Evolutionary conservation across 139 green algal genomes (phyloP).

Genomic region (Chlamydomonas sp.): DNA sequence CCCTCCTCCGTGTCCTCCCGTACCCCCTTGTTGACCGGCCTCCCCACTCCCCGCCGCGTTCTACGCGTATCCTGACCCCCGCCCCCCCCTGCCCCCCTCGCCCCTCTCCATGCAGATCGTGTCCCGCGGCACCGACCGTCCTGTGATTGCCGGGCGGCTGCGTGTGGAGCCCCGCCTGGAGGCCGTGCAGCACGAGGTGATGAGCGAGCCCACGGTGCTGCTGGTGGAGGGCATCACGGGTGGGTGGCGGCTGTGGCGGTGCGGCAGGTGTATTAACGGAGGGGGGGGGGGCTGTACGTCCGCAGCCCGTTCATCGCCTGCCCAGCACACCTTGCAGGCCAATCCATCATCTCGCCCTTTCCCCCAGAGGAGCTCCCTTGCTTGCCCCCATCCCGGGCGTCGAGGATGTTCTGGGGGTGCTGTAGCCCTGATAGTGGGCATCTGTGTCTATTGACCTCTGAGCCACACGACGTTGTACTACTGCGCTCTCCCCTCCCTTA

Average conservation of each 20-base stretch:
- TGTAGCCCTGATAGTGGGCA: no score
- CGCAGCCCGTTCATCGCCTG: background rate
- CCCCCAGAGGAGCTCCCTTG: no score
- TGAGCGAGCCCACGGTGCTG: constrained; percentile 72
- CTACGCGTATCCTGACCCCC: constrained; percentile 23
- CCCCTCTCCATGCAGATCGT: constrained; percentile 69
- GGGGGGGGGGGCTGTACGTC: background rate
- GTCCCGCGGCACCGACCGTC: constrained; percentile 40
- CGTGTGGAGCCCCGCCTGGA: constrained; percentile 55
- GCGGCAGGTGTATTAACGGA: background rate
- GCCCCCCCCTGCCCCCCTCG: constrained; percentile 31
- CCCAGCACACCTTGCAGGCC: no score
- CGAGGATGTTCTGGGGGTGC: no score
- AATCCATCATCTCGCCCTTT: no score
- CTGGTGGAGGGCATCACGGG: constrained; percentile 71
- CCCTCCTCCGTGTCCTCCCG: background rate
- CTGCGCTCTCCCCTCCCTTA: no score
- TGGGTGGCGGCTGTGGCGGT: background rate
- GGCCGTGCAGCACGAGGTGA: constrained; percentile 59
- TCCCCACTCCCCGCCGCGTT: background rate
- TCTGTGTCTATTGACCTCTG: no score
- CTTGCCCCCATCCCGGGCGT: no score
- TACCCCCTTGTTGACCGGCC: no score
- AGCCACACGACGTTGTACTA: background rate
- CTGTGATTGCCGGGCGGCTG: constrained; percentile 53